Base-by-base conservation (phyloP, 1,284 basidiomycete genomes). In the Irpex sp. region DNA sequence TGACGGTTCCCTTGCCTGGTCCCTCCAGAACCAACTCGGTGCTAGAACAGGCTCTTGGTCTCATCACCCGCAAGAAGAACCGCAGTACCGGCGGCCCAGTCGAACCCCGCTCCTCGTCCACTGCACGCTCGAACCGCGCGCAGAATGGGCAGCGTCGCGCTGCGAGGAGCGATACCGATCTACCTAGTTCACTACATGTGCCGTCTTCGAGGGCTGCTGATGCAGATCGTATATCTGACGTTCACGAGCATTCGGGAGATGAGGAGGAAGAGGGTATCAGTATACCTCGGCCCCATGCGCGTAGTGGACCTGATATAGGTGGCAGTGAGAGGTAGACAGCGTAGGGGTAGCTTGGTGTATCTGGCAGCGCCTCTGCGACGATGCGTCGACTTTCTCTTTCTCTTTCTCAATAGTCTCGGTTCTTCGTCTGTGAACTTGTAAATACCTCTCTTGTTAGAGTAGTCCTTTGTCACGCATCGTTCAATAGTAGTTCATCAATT, bases 271-370 rank as follows among this genome's bases (percentile, higher is more conserved):
- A 18, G 19, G 45, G 62, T 10, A 63, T 63, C 2, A 45, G 39
- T 14, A 45, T 45, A 63, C 62, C 62, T 14, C 49, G 36, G 58
- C 45, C 56, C 28, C 56, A 60, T 14, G 58, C 58, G 55, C 52
- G 47, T 19, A 63, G 49, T 35, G 62, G 62, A 16, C 62, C 62
- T 12, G 62, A 63, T 45, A 63, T 63, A 63, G 21, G 48, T n/a
- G 19, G 45, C 47, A 60, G 8, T 56, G 47, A 12, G 33, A 53
- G 57, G 55, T 57, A 52, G 48, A 9, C 36, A 54, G 59, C 42
- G 35, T 42, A 51, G 18, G 49, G 19, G 19, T 19, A 51, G 23
- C 49, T 16, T 10, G n/a, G 18, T 10, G 12, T 51, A n/a, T 42
- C n/a, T 42, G 39, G 39, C 39, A 12, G 39, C 10, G 39, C 10